A percentile compares a stretch with the other conserved stretches of the same genome.
phyloP scores from a whole-genome alignment of 371 early-diverging fungal species.

The Antonospora locustae region DNA sequence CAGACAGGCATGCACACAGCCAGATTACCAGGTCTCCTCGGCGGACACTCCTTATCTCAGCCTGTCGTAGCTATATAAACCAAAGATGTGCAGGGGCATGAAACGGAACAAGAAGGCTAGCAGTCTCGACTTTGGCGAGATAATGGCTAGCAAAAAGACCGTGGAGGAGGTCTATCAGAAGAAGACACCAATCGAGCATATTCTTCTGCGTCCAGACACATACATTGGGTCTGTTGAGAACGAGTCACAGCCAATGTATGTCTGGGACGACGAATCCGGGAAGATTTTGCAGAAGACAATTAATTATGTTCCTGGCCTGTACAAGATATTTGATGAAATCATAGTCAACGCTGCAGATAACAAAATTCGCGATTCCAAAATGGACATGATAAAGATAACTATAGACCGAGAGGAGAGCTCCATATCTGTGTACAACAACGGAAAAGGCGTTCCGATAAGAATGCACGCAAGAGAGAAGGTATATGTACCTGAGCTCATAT shows the following conservation, averaged over 20 bases:
- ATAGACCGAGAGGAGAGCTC: constrained; percentile 66
- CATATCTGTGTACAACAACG: constrained; percentile 86
- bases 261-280: constrained; percentile 57
- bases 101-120: no score
- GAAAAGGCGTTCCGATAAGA: constrained; percentile 85
- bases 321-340: constrained; percentile 98
- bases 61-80: no score
- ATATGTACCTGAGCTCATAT: constrained; percentile 95
- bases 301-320: constrained; percentile 81
- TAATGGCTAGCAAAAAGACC: constrained; percentile 53
- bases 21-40: no score
- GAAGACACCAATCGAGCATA: constrained; percentile 92
- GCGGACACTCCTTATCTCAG: no score
- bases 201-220: constrained; percentile 88
- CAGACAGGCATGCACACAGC: no score
- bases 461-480: constrained; percentile 78
- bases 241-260: constrained; percentile 69
- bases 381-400: constrained; percentile 75
- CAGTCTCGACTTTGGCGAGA: constrained; percentile 65
- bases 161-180: constrained; percentile 91
- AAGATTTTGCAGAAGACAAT: constrained; percentile 63
- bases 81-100: no score
- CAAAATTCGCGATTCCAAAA: constrained; percentile 72
- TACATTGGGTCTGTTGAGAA: constrained; percentile 91
- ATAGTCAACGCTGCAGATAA: constrained; percentile 73